phyloP scores from a whole-genome alignment of 495 filamentous ascomycete genomes.

The Glarea lozoyensis region DNA sequence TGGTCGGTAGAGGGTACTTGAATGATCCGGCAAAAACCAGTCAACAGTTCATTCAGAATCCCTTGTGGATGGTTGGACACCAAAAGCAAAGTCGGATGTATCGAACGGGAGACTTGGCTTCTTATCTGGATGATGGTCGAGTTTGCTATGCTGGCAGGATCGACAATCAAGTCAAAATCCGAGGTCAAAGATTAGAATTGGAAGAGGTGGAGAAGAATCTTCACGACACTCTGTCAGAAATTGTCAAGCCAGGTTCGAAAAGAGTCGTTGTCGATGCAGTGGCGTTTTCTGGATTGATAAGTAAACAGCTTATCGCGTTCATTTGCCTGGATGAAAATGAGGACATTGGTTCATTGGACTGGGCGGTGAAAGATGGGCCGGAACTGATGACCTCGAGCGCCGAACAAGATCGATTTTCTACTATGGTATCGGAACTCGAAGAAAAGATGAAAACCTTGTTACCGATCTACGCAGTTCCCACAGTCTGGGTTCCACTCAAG shows the following conservation, averaged over 20 bases:
- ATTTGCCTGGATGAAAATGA: not conserved
- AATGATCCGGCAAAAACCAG: slow-evolving; percentile 29
- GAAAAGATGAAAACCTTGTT: not conserved
- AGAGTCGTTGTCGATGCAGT: not conserved
- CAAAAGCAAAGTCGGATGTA: slow-evolving; percentile 39
- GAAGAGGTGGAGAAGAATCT: slow-evolving; percentile 33
- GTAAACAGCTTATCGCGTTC: not conserved
- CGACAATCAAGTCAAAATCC: slow-evolving; percentile 21
- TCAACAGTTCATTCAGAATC: slow-evolving; percentile 24
- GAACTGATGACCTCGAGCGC: not conserved
- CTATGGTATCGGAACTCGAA: not conserved
- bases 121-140: slow-evolving; percentile 27
- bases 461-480: not conserved
- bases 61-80: not conserved
- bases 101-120: slow-evolving; percentile 27
- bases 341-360: not conserved
- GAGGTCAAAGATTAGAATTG: slow-evolving; percentile 22
- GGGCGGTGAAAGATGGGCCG: not conserved
- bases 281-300: not conserved
- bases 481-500: not conserved
- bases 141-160: slow-evolving; percentile 24
- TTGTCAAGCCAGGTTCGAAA: not conserved
- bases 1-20: slow-evolving; percentile 38
- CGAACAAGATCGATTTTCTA: not conserved
- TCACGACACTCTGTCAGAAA: too few species aligned